Base-by-base conservation (phyloP, 2,329 filamentous ascomycete genomes). In the Rutstroemia sydowiana region DNA sequence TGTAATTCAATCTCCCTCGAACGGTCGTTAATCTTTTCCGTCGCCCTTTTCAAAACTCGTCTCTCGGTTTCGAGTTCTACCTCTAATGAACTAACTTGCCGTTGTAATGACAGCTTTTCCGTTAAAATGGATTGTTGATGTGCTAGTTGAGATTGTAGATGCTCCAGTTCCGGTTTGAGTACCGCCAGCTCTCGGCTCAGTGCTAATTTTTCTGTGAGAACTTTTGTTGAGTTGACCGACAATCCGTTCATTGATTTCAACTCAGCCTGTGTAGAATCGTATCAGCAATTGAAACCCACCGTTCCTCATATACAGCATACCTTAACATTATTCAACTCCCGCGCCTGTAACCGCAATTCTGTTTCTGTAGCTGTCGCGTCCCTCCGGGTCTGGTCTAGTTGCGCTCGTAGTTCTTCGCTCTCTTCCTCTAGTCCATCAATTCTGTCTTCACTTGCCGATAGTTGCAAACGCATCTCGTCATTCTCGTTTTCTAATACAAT, bases 51-150 rank as follows among this genome's bases (percentile, higher is more conserved):
- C 8, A 78, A 73, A 3, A 82, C 77, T n/a, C 82, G 79, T 66
- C 82, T 92, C 65, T 93, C 88, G 59, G 87, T 88, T 58, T 91
- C 88, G 2, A 95, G 75, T 61, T 95, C 87, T 40, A 88, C 82
- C 66, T 95, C 87, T 2, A 91, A 69, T 1, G 84, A 82, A 63
- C 78, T 84, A 26, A 95, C 68, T 68, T 93, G 87, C 43, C 87
- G 83, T 64, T 93, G 84, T 13, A 96, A 70, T 2, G 85, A 77
- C 42, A 92, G 74, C 67, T 95, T 95, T 65, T 95, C 89, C 1
- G 85, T 75, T 14, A 95, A 73, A 10, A 88, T 72, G 2, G 78
- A 76, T 62, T 90, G 83, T 49, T 91, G 81, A 13, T 75, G 73
- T 30, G 71, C 68, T 18, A 73, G 73, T 64, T 85, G 81, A 6